A percentile compares a stretch with the other conserved stretches of the same genome.
Evolutionary conservation across 2,329 filamentous ascomycete species (phyloP).

Genomic region (Microsporum ferrugineum): DNA sequence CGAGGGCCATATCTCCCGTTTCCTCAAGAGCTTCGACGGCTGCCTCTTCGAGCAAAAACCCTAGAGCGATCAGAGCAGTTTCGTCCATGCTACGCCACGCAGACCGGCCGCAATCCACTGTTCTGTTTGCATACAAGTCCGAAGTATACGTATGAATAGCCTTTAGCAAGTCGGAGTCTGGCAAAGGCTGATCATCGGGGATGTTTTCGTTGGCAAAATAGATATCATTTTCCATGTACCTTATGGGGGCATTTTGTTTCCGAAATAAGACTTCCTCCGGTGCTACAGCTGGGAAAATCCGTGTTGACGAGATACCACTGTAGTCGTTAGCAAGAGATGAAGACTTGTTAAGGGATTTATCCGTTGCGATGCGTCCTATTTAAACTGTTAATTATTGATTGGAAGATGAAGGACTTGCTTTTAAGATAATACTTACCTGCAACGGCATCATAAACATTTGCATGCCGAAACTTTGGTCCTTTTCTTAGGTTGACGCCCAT

Average conservation of each 20-base stretch:
- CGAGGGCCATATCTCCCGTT: slow-evolving; percentile 48
- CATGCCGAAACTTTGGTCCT: slow-evolving; percentile 21
- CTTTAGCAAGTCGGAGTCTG: slow-evolving; percentile 46
- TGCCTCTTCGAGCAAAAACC: slow-evolving; percentile 50
- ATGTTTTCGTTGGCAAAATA: slow-evolving; percentile 45
- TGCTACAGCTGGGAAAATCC: slow-evolving; percentile 31
- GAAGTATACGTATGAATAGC: slow-evolving; percentile 47
- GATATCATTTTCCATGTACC: slow-evolving; percentile 44
- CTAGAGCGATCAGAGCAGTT: slow-evolving; percentile 50
- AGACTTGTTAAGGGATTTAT: slow-evolving; percentile 24
- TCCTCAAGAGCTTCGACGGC: slow-evolving; percentile 41
- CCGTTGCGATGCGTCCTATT: slow-evolving; percentile 37
- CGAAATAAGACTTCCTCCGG: slow-evolving; percentile 51
- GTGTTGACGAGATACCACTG: slow-evolving; percentile 18
- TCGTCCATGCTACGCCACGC: slow-evolving; percentile 49
- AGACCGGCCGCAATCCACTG: slow-evolving; percentile 23
- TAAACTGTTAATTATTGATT: neutral
- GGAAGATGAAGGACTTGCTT: neutral
- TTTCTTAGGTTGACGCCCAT: neutral
- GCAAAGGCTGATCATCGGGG: slow-evolving; percentile 32
- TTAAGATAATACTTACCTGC: slow-evolving; percentile 33
- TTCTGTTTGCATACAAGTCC: slow-evolving; percentile 40
- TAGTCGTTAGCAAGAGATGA: slow-evolving; percentile 21
- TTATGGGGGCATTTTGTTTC: slow-evolving; percentile 37
- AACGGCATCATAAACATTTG: slow-evolving; percentile 48